These are phyloP conservation scores for Aspergillus indologenus DNA, from an alignment of 495 filamentous ascomycete genomes.

Conservation along the genomic window DNA sequence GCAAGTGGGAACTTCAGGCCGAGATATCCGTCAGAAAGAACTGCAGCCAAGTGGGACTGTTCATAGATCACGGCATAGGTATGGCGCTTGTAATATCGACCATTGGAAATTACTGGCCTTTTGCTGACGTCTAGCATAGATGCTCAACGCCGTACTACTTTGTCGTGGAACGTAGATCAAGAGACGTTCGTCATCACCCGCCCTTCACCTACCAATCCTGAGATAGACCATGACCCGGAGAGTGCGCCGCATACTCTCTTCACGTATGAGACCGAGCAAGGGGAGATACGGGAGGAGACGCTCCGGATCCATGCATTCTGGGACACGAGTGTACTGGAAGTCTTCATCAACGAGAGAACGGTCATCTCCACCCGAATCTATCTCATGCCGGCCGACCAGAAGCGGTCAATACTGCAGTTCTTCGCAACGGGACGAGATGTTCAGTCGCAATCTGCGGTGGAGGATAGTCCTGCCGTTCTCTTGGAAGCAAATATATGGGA, in stretches of 20 bases:
- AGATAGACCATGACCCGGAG: conserved; percentile 34
- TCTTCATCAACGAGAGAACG: conserved; percentile 40
- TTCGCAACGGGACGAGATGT: conserved; percentile 24
- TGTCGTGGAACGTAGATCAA: conserved; percentile 27
- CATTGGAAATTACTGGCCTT: not conserved
- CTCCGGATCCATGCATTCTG: conserved; percentile 36
- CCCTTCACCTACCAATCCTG: conserved; percentile 17
- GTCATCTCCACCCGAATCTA: conserved; percentile 39
- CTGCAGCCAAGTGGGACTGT: conserved; percentile 30
- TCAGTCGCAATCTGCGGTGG: not conserved
- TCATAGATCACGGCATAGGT: conserved; percentile 29
- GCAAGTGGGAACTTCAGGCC: conserved; percentile 33
- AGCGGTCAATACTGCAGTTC: conserved; percentile 22
- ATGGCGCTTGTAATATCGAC: conserved; percentile 4
- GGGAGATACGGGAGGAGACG: conserved; percentile 28
- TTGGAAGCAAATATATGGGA: conserved; percentile 31
- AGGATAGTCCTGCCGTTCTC: conserved; percentile 17
- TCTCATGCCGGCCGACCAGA: conserved; percentile 12
- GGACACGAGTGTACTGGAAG: conserved; percentile 37
- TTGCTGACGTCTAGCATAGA: not conserved
- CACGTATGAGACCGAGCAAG: conserved; percentile 19
- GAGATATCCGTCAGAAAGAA: conserved; percentile 26
- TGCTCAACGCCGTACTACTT: conserved; percentile 19
- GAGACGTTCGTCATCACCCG: conserved; percentile 38
- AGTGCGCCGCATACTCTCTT: conserved; percentile 39